These are phyloP conservation scores for Carex scoparia DNA, from an alignment of 176 grass and related monocot genomes.

Conservation along the genomic window DNA sequence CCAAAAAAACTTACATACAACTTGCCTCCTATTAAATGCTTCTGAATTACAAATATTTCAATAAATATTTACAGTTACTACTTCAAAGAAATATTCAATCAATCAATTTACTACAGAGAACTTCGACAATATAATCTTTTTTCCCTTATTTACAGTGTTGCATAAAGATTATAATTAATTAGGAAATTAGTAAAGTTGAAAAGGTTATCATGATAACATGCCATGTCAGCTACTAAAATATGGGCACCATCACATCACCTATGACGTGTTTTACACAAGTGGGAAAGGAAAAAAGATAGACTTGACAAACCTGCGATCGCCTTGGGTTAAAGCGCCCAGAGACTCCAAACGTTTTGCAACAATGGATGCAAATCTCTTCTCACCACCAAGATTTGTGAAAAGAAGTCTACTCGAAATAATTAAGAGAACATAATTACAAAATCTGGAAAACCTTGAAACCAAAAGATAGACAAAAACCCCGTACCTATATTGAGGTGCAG, in stretches of 20 bases:
- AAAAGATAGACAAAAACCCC: slow-evolving; percentile 11
- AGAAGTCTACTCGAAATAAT: slow-evolving; percentile 55
- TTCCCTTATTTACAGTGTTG: background rate
- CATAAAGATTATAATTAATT: background rate
- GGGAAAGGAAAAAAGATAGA: slow-evolving; percentile 24
- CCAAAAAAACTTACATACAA: background rate
- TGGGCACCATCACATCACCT: background rate
- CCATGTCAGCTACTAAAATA: slow-evolving; percentile 1
- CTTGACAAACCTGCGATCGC: slow-evolving; percentile 67
- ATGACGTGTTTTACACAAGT: background rate
- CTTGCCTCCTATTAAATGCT: background rate
- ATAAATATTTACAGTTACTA: background rate
- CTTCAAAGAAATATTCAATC: slow-evolving; percentile 14
- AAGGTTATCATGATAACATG: background rate
- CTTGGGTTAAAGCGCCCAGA: slow-evolving; percentile 98
- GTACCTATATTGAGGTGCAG: slow-evolving; percentile 94
- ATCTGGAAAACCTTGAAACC: background rate
- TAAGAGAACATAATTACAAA: slow-evolving; percentile 1
- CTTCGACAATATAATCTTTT: background rate
- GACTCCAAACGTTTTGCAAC: slow-evolving; percentile 93
- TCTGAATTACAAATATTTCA: background rate
- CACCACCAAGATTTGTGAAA: slow-evolving; percentile 96
- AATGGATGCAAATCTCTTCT: slow-evolving; percentile 94
- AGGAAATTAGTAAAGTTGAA: background rate
- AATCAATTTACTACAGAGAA: slow-evolving; percentile 7